These are phyloP conservation scores for Paraglomus brasilianum DNA, from an alignment of 192 early-diverging fungal species.

Conservation along the genomic window DNA sequence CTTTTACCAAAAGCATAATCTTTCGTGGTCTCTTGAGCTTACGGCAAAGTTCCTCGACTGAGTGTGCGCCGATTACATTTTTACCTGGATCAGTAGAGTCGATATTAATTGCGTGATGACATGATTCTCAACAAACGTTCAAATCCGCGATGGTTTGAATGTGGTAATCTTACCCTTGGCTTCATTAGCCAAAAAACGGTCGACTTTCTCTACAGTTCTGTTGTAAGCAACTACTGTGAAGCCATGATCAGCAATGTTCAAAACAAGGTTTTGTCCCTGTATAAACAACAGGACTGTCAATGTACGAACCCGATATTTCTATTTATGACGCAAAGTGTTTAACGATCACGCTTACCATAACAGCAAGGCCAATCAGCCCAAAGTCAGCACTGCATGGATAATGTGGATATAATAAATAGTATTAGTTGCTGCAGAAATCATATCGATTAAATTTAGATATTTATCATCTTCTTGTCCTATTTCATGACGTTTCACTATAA, in stretches of 20 bases:
- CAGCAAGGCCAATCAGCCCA: slow-evolving; percentile 98
- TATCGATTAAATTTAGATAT: too few species aligned
- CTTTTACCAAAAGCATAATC: slow-evolving; percentile 98
- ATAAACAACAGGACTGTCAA: not conserved
- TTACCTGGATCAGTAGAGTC: slow-evolving; percentile 57
- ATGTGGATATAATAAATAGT: not conserved
- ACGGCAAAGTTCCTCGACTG: slow-evolving; percentile 89
- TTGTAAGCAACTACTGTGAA: slow-evolving; percentile 95
- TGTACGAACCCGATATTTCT: slow-evolving; percentile 19
- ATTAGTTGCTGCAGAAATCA: too few species aligned
- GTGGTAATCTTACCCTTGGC: slow-evolving; percentile 75
- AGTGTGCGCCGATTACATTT: slow-evolving; percentile 90
- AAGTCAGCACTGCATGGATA: slow-evolving; percentile 78
- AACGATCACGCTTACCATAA: slow-evolving; percentile 76
- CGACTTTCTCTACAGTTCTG: slow-evolving; percentile 92
- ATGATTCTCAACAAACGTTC: not conserved
- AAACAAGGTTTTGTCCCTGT: slow-evolving; percentile 97
- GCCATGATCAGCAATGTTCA: slow-evolving; percentile 98
- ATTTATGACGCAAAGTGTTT: not conserved
- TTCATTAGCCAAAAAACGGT: slow-evolving; percentile 92
- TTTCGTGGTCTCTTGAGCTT: slow-evolving; percentile 96
- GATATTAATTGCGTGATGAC: not conserved
- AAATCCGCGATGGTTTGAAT: not conserved
- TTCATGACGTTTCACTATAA: too few species aligned
- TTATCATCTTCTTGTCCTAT: too few species aligned